Conservation (phyloP, 345 rosid species). For the Diplotaxis tenuifolia region DNA sequence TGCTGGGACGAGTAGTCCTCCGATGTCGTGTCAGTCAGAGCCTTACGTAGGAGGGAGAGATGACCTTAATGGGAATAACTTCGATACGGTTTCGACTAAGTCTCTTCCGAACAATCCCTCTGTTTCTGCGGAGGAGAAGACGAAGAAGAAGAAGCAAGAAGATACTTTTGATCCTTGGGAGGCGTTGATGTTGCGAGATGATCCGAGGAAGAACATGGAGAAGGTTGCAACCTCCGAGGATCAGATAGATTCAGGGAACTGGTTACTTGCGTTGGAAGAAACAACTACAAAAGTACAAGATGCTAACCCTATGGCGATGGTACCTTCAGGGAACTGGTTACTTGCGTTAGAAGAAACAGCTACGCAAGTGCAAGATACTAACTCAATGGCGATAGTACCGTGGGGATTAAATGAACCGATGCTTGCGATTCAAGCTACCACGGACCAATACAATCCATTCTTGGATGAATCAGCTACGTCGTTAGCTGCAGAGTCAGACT, state of each 20-base stretch:
- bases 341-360: conserved; percentile 46
- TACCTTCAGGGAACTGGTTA: conserved; percentile 48
- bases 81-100: conserved; percentile 33
- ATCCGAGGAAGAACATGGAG: conserved; percentile 8
- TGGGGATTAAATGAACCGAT: conserved; percentile 23
- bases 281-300: conserved; percentile 30
- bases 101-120: conserved; percentile 35
- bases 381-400: conserved; percentile 25
- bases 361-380: conserved; percentile 26
- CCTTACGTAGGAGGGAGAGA: conserved; percentile 33
- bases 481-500: not conserved
- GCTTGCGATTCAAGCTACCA: conserved; percentile 9
- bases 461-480: conserved; percentile 38
- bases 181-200: conserved; percentile 34
- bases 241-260: conserved; percentile 30
- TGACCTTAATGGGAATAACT: conserved; percentile 22
- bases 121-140: too few species aligned
- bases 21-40: conserved; percentile 38
- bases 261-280: conserved; percentile 61
- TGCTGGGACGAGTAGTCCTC: conserved; percentile 36
- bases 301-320: conserved; percentile 25
- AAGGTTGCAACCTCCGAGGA: not conserved
- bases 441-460: conserved; percentile 49
- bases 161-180: conserved; percentile 29
- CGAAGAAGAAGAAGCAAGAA: conserved; percentile 17